A percentile compares a stretch with the other conserved stretches of the same genome.
phyloP scores from a whole-genome alignment of 306 rosid species.

The Sphenostylis stenocarpa region DNA sequence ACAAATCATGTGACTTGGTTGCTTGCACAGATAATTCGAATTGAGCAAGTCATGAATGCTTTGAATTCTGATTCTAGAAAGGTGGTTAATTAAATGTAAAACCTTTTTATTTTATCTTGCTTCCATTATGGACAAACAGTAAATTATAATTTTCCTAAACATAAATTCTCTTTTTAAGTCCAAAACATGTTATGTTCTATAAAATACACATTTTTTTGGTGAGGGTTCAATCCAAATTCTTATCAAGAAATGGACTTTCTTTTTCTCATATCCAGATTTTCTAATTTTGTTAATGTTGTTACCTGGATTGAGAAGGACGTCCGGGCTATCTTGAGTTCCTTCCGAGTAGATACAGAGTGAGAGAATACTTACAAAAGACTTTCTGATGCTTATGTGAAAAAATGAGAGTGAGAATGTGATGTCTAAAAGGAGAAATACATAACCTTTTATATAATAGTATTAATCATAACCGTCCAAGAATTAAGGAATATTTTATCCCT shows the following conservation, averaged over 20 bases:
- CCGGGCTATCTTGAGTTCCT: no score
- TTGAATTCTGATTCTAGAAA: conserved; percentile 89
- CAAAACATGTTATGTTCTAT: neutral
- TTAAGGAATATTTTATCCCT: no score
- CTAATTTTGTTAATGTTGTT: no score
- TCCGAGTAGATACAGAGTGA: no score
- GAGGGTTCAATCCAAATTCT: conserved; percentile 8
- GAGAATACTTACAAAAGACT: no score
- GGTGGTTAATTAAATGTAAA: conserved; percentile 53
- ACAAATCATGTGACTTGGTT: conserved; percentile 98
- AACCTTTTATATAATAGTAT: no score
- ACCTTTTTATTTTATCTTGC: conserved; percentile 16
- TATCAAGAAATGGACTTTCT: conserved; percentile 17
- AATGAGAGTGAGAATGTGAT: no score
- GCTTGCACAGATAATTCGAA: conserved; percentile 86
- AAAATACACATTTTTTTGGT: neutral
- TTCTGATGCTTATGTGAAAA: no score
- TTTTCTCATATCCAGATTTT: conserved; percentile 26
- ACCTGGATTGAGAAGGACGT: no score
- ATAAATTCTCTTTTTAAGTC: conserved; percentile 16
- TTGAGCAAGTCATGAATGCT: conserved; percentile 91
- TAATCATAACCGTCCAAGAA: no score
- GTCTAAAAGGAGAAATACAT: no score
- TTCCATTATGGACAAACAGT: neutral
- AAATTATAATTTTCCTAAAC: conserved; percentile 24